Evolutionary conservation across 129 eudicot species (phyloP).

Genomic region (Centrapalus pauciflorus): DNA sequence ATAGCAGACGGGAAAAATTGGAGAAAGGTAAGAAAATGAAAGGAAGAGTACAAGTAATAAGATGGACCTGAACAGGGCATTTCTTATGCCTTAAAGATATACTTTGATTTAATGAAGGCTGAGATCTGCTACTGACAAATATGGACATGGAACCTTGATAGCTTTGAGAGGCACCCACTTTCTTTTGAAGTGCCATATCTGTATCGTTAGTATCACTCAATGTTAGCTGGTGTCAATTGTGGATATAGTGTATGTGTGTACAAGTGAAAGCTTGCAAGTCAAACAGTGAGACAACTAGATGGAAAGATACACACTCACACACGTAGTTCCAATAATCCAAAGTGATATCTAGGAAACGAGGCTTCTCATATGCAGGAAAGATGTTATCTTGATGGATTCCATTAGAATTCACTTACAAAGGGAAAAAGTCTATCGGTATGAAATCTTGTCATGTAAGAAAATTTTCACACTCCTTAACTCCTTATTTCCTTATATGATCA

Average conservation of each 20-base stretch:
- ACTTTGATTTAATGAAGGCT: slow-evolving; percentile 29
- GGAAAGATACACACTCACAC: neutral
- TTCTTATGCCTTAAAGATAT: slow-evolving; percentile 21
- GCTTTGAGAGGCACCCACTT: slow-evolving; percentile 27
- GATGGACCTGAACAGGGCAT: slow-evolving; percentile 42
- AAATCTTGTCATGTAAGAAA: neutral
- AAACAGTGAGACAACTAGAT: neutral
- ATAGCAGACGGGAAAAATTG: neutral
- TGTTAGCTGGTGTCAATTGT: slow-evolving; percentile 2
- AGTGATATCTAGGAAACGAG: neutral
- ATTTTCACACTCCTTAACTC: neutral
- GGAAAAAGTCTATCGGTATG: neutral
- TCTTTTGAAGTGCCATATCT: slow-evolving; percentile 40
- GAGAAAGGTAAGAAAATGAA: neutral
- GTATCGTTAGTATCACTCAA: slow-evolving; percentile 14
- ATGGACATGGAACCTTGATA: slow-evolving; percentile 31
- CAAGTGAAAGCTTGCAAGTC: neutral
- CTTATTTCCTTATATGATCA: neutral
- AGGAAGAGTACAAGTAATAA: neutral
- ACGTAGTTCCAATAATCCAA: neutral
- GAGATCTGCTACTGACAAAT: slow-evolving; percentile 24
- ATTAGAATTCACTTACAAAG: neutral
- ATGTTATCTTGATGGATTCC: neutral
- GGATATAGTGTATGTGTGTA: neutral
- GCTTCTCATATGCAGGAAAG: neutral